Evolutionary conservation across 2,329 filamentous ascomycete species (phyloP).

Genomic region (Hymenoscyphus infarciens): DNA sequence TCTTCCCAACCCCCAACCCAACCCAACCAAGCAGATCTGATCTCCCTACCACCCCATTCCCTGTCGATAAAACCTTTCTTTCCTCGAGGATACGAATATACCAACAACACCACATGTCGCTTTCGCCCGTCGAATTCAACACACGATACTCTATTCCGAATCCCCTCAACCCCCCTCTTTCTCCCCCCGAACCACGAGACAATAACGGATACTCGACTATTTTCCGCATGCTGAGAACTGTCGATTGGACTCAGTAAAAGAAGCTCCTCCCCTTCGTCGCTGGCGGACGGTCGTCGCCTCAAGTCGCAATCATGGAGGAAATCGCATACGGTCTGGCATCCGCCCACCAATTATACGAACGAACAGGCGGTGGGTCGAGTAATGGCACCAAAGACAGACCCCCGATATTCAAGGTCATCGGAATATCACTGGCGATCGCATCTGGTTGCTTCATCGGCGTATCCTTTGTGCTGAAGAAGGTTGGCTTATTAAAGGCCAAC

Average conservation of each 20-base stretch:
- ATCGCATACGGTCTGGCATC: conserved; percentile 37
- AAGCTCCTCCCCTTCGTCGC: conserved; percentile 8
- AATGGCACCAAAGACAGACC: conserved; percentile 25
- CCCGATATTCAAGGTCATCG: conserved; percentile 72
- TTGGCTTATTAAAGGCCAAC: conserved; percentile 86
- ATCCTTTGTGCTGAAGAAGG: conserved; percentile 95
- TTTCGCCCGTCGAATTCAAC: background rate
- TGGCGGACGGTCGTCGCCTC: conserved; percentile 18
- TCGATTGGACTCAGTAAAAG: conserved; percentile 15
- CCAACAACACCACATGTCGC: background rate
- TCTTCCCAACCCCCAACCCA: too few relatives aligned
- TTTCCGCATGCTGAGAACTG: conserved; percentile 12
- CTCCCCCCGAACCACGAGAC: background rate
- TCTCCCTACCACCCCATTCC: background rate
- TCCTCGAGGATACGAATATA: background rate
- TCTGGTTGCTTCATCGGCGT: conserved; percentile 91
- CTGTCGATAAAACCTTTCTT: background rate
- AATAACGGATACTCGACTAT: background rate
- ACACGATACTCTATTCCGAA: background rate
- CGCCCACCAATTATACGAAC: conserved; percentile 43
- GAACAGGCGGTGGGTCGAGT: conserved; percentile 37
- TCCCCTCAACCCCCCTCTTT: background rate
- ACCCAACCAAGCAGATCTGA: too few relatives aligned
- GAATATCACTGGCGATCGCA: conserved; percentile 77
- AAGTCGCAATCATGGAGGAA: conserved; percentile 38